Evolutionary conservation across 371 early-diverging fungal species (phyloP), one percentile per base, ranked within the genome.

Genomic region (Apophysomyces sp.): DNA sequence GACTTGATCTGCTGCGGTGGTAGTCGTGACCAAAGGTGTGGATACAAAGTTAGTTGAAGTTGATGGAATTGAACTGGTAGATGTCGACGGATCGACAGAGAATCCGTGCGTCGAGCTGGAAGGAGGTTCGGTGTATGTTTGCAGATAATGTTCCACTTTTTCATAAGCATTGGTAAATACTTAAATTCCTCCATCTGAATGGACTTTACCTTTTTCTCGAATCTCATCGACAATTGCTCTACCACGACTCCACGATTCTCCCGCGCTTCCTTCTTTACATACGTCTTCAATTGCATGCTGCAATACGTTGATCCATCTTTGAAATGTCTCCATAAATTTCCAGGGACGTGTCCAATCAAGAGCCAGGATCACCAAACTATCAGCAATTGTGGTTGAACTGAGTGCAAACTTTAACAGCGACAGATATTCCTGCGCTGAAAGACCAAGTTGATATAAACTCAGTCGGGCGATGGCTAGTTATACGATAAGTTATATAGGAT

Each of bases 321-420:
- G 86, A 59, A 96, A 77, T 27, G 88, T 81, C 58, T 90, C 88
- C 67, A 96, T 67, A 72, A 96, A 96, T 37, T 73, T 77, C 94
- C 95, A 95, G 16, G 98, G 98, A 71, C 84, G 83, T 32, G 89
- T 83, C 98, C 98, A 98, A 72, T 96, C 97, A 56, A 98, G 75
- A 37, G 89, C 89, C 44, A 97, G 80, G 11, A 95, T 75, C 1
- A 90, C 90, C 11, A 88, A 76, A 2, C 90, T 77, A 68, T 88
- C 86, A 0, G 82, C 67, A 39, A 93, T 71, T 7, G 90, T 84
- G 27, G 86, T 80, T 18, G 84, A 72, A 61, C 84, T 85, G 53
- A 95, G 73, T n/a, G 91, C 91, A 65, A 91, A 89, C 58, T 83
- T 84, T 21, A 95, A 73, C 58, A 95, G 77, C 36, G 89, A 85